Base-by-base conservation (phyloP, 2,329 filamentous ascomycete genomes). In the Colletotrichum melonis region DNA sequence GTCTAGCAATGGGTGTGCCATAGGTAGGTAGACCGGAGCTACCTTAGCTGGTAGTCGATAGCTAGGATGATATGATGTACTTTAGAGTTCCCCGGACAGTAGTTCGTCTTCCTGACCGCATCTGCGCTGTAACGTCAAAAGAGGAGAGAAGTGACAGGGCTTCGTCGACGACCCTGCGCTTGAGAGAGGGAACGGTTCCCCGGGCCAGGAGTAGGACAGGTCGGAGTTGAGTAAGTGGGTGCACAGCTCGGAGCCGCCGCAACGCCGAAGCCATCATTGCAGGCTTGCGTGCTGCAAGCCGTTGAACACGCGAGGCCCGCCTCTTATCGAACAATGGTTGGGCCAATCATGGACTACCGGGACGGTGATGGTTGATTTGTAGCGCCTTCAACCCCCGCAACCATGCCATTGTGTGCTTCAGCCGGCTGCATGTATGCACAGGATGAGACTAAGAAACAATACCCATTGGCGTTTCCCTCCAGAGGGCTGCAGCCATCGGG, bases 301-400 rank as follows among this genome's bases (percentile, higher is more conserved):
- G 58, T 26, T 24, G 30, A 30, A 59, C n/a, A 67, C 35, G 46
- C 38, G 57, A 54, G 38, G 24, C 12, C 22, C 19, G 38, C 24
- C 28, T n/a, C 54, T 64, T 64, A 69, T 69, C 66, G 19, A 57
- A 22, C n/a, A 62, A 35, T 54, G 55, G 70, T 28, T 14, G 49
- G 56, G 55, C 56, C 46, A 70, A 57, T 65, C 46, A 38, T 16
- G 19, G 26, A 56, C 22, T 22, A 3, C 19, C 12, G 60, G 22
- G 16, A 58, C 54, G 35, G 28, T 22, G 19, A 26, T 38, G 46
- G 42, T 38, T 65, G 26, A 52, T 55, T 35, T 54, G 38, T 28
- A 59, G 54, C 55, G 35, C 59, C 55, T 54, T n/a, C 14, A 59
- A 69, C 59, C 70, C 70, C 70, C 60, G 70, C 66, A 65, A 65